Evolutionary conservation across 2,329 filamentous ascomycete species (phyloP), one percentile per base, ranked within the genome.

Genomic region (Xylaria sp.): DNA sequence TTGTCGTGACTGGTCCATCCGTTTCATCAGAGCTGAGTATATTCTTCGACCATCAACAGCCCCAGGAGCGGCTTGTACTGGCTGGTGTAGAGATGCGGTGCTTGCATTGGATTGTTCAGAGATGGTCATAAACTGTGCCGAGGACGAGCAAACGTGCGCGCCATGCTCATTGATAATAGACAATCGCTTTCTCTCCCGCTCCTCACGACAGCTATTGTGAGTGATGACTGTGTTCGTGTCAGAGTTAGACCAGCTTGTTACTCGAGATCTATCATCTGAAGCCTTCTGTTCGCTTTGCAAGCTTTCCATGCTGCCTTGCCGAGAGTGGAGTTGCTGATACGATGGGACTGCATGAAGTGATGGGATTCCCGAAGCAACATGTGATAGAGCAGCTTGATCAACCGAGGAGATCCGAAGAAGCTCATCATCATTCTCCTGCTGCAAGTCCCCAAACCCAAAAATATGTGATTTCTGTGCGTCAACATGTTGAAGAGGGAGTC

Each of bases 241-340:
- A 0, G 90, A 91, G 68, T 89, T 87, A 4, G 86, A 86, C 91
- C 91, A 93, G 76, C 91, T 93, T 1, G 90, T 92, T 59, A 92
- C 87, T 25, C 90, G 81, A n/a, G 89, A 91, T 70, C 82, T 86
- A 23, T 88, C 85, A 45, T 87, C 85, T 15, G 78, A 81, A 0
- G 73, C 74, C 59, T 78, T 79, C 46, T 77, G 78, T 6, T 82
- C 81, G 61, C 80, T 83, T 25, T 71, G 72, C 2, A 85, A 70
- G 67, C 84, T 89, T 67, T 85, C 85, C 5, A 88, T 72, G 68
- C 88, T 89, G 1, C 86, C 87, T 71, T 84, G 81, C 41, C 84
- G 83, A 8, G 87, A 89, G 59, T 79, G 81, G 52, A 86, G 75
- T 63, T 83, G 80, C 55, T 85, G 82, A 41, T 78, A 79, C 0